Evolutionary conservation across 306 rosid species (phyloP).

Genomic region (Dryas octopetala): DNA sequence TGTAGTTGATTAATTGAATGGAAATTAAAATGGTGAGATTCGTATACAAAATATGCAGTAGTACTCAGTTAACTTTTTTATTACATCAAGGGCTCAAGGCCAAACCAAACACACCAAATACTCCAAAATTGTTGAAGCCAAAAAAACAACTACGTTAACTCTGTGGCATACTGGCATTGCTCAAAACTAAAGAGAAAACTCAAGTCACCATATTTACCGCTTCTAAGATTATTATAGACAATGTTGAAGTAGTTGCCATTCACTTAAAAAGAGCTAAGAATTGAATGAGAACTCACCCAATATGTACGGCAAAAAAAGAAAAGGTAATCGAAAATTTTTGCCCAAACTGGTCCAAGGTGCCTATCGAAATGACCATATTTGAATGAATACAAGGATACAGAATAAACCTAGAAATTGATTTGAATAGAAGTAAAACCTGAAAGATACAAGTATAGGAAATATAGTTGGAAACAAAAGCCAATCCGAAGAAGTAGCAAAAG

Average conservation of each 20-base stretch:
- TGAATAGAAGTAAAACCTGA: constrained; percentile 47
- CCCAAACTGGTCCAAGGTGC: background rate
- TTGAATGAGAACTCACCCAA: background rate
- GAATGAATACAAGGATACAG: background rate
- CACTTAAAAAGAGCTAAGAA: background rate
- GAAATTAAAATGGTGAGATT: too few relatives aligned
- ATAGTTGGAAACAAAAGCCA: too few relatives aligned
- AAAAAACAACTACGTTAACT: too few relatives aligned
- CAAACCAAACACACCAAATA: too few relatives aligned
- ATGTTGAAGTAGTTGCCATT: background rate
- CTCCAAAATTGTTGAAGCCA: too few relatives aligned
- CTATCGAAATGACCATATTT: background rate
- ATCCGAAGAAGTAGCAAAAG: background rate
- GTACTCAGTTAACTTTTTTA: too few relatives aligned
- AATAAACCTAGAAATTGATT: background rate
- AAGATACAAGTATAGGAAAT: constrained; percentile 31
- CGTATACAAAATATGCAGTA: too few relatives aligned
- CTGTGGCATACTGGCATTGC: too few relatives aligned
- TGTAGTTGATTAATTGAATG: too few relatives aligned
- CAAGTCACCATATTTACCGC: too few relatives aligned
- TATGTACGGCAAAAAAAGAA: background rate
- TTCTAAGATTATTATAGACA: background rate
- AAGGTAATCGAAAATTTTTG: background rate
- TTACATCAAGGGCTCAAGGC: too few relatives aligned
- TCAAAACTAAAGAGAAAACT: too few relatives aligned